Evolutionary conservation across 805 yeast species (phyloP).

Genomic region (Jamesozyma lodderae): DNA sequence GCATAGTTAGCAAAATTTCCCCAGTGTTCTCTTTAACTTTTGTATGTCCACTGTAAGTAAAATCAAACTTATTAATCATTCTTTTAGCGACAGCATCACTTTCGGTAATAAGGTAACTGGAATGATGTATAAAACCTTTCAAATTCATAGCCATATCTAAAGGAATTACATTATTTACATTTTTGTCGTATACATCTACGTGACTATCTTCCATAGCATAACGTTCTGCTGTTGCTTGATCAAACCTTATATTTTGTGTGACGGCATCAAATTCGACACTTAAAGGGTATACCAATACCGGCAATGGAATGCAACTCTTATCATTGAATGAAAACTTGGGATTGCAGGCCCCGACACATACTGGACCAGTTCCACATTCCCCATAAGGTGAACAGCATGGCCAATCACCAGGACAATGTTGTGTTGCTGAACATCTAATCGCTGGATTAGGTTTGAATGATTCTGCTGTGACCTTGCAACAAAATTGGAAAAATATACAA

Average conservation of each 20-base stretch:
- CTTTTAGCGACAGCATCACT: conserved; percentile 47
- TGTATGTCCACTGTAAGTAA: conserved; percentile 51
- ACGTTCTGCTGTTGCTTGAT: neutral
- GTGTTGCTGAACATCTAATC: conserved; percentile 16
- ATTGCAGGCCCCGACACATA: conserved; percentile 84
- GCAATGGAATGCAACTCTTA: conserved; percentile 75
- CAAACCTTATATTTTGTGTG: neutral
- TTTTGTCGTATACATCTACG: neutral
- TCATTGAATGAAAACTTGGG: conserved; percentile 57
- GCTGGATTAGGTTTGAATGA: conserved; percentile 19
- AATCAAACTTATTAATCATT: conserved; percentile 51
- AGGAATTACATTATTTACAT: neutral
- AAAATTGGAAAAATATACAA: no score
- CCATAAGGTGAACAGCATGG: conserved; percentile 93
- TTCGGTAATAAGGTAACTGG: conserved; percentile 21
- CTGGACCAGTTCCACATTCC: conserved; percentile 64
- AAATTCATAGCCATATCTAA: conserved; percentile 6
- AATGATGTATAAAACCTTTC: conserved; percentile 23
- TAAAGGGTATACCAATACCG: conserved; percentile 42
- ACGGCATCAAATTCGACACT: conserved; percentile 6
- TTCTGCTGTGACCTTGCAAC: no score
- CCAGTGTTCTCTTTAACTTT: conserved; percentile 39
- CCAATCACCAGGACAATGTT: conserved; percentile 55
- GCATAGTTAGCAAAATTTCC: conserved; percentile 61
- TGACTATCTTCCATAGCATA: conserved; percentile 4